These are phyloP conservation scores for Coniophora puteana DNA, from an alignment of 1,284 basidiomycete species.

Conservation along the genomic window DNA sequence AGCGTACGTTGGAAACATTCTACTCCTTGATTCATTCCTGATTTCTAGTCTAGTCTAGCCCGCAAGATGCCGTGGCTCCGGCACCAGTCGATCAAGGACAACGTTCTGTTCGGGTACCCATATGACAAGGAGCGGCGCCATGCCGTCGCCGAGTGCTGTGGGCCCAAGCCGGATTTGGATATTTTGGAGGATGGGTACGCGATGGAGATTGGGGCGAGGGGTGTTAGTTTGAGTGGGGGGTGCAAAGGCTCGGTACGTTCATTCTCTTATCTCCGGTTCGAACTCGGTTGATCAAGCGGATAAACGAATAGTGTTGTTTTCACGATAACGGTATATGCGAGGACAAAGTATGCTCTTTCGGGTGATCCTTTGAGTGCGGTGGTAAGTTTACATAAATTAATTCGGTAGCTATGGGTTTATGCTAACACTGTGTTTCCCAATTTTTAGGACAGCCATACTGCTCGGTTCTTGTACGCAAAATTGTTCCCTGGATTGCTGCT, in stretches of 20 bases:
- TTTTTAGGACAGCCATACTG: constrained; percentile 68
- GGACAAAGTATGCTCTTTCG: constrained; percentile 60
- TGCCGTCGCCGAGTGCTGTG: constrained; percentile 54
- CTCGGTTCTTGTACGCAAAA: constrained; percentile 62
- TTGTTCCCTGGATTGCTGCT: constrained; percentile 63
- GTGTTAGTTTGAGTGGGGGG: constrained; percentile 31
- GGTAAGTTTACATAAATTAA: constrained; percentile 33
- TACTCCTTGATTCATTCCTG: background rate
- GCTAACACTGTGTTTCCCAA: background rate
- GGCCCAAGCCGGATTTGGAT: constrained; percentile 58
- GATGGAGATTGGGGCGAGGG: constrained; percentile 31
- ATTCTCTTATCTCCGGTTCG: background rate
- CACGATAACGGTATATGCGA: constrained; percentile 65
- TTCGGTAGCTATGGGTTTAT: background rate
- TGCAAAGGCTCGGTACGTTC: constrained; percentile 31
- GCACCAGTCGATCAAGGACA: constrained; percentile 48
- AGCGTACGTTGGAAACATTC: constrained; percentile 44
- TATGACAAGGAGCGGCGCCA: constrained; percentile 51
- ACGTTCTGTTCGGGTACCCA: constrained; percentile 57
- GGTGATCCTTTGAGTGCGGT: constrained; percentile 75
- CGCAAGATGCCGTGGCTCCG: constrained; percentile 81
- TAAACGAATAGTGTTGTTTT: constrained; percentile 50
- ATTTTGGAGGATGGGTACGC: constrained; percentile 60
- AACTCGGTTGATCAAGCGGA: background rate
- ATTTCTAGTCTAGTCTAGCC: too few species aligned